Conservation (phyloP, 2,329 filamentous ascomycete species). For the Dichotomopilus funicola region DNA sequence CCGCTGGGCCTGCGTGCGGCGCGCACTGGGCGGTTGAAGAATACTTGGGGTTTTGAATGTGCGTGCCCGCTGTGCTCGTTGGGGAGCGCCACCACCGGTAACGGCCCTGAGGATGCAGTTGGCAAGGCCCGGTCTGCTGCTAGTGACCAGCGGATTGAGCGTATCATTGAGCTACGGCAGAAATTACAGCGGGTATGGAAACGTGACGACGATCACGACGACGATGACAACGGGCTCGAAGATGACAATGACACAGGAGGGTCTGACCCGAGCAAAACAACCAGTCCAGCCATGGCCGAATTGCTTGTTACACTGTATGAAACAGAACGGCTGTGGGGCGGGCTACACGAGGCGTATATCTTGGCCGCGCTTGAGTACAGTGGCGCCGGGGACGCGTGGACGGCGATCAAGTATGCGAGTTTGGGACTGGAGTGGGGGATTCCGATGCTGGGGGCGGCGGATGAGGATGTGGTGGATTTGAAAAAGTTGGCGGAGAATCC, state of each 20-base stretch:
- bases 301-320: constrained; percentile 34
- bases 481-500: constrained; percentile 29
- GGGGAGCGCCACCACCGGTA: background rate
- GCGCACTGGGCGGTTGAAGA: constrained; percentile 28
- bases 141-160: constrained; percentile 34
- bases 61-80: constrained; percentile 35
- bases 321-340: constrained; percentile 34
- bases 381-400: constrained; percentile 34
- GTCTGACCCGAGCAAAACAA: background rate
- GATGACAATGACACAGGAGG: background rate
- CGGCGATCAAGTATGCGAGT: constrained; percentile 33
- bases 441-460: constrained; percentile 25
- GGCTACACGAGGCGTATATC: constrained; percentile 32
- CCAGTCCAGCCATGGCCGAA: constrained; percentile 34
- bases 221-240: background rate
- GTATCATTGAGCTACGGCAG: constrained; percentile 28
- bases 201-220: background rate
- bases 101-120: too few species aligned
- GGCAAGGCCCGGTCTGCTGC: constrained; percentile 22
- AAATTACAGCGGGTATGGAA: constrained; percentile 26
- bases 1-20: constrained; percentile 26
- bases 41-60: constrained; percentile 37
- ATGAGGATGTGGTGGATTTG: constrained; percentile 33
- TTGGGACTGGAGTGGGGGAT: constrained; percentile 34
- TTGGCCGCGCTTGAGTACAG: constrained; percentile 36